These are phyloP conservation scores for Medicago lupulina DNA, from an alignment of 306 rosid genomes.

Conservation along the genomic window DNA sequence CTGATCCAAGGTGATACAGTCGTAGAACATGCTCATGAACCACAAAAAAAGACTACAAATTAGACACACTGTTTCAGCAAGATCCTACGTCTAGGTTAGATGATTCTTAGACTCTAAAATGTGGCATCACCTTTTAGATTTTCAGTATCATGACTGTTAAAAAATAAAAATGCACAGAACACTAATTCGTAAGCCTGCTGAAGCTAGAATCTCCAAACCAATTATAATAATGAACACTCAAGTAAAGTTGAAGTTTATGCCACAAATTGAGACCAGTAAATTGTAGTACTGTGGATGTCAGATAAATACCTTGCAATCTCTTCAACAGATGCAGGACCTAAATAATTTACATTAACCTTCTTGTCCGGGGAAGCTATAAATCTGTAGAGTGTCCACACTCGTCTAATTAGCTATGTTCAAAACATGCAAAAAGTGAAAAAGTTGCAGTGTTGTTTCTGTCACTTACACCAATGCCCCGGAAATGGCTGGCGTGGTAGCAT, in stretches of 20 bases:
- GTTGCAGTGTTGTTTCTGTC: constrained; percentile 30
- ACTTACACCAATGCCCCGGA: constrained; percentile 88
- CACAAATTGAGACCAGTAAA: constrained; percentile 17
- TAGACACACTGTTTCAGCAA: background rate
- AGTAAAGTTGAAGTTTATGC: constrained; percentile 20
- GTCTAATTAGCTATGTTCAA: constrained; percentile 29
- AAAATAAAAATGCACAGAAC: too few relatives aligned
- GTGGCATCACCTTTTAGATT: constrained; percentile 1
- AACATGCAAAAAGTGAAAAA: constrained; percentile 35
- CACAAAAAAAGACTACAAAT: background rate
- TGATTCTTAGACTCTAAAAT: constrained; percentile 1
- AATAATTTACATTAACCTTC: constrained; percentile 67
- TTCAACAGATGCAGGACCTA: constrained; percentile 83
- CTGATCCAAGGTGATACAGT: background rate
- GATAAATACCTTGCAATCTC: constrained; percentile 74
- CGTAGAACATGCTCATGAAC: background rate
- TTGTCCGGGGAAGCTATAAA: constrained; percentile 87
- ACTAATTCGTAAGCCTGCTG: constrained; percentile 14
- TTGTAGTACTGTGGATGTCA: constrained; percentile 2
- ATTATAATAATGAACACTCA: constrained; percentile 15
- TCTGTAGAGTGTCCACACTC: constrained; percentile 48
- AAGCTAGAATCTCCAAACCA: constrained; percentile 8
- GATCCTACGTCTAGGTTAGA: background rate
- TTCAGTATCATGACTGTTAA: background rate
- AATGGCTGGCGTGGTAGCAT: constrained; percentile 61